Conservation (phyloP, 257 asterid genomes). For the Solanum bukasovii region DNA sequence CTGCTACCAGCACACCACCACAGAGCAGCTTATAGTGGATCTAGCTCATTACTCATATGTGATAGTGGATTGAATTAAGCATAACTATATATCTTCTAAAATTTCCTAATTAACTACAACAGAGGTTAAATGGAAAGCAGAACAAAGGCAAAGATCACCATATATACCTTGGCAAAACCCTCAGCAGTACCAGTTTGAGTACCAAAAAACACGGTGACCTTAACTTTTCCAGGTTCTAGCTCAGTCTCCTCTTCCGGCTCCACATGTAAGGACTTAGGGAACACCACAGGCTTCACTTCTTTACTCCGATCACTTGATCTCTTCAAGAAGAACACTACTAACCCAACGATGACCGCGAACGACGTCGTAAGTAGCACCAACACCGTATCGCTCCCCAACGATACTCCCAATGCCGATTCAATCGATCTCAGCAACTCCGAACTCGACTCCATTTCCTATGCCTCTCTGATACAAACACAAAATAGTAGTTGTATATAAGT, state of each 20-base stretch:
- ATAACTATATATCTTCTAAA: background rate
- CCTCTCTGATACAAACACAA: background rate
- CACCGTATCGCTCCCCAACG: conserved; percentile 34
- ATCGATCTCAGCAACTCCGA: conserved; percentile 43
- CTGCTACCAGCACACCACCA: background rate
- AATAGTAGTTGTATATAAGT: background rate
- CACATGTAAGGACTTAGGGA: conserved; percentile 23
- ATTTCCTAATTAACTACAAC: background rate
- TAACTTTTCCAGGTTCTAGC: conserved; percentile 42
- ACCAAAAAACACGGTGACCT: conserved; percentile 54
- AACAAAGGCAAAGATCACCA: background rate
- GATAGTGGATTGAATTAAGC: background rate
- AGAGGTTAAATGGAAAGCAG: background rate
- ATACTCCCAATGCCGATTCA: conserved; percentile 47
- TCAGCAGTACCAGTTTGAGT: conserved; percentile 89
- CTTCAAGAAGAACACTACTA: conserved; percentile 45
- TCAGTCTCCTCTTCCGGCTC: conserved; percentile 35
- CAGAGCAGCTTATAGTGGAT: background rate
- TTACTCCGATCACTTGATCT: conserved; percentile 45
- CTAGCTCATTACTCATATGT: background rate
- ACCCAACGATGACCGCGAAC: conserved; percentile 45
- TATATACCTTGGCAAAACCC: conserved; percentile 65
- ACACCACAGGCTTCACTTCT: conserved; percentile 29
- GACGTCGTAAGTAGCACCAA: conserved; percentile 49
- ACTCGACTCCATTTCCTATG: conserved; percentile 24